phyloP scores from a whole-genome alignment of 495 filamentous ascomycete genomes.

The Hyaloscypha bicolor region DNA sequence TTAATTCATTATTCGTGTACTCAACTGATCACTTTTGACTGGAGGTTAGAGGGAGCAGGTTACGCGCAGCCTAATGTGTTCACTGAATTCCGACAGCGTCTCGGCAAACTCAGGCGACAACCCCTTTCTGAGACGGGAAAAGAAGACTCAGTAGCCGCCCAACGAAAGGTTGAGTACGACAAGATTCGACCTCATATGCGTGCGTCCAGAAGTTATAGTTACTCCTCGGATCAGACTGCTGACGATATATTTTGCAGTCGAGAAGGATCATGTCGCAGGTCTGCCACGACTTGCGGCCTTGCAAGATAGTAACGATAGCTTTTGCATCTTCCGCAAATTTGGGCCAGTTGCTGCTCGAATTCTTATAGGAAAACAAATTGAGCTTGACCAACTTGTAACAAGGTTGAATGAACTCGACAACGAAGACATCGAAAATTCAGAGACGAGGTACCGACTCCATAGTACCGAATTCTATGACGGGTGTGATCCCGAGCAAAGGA shows the following conservation, averaged over 20 bases:
- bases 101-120: not conserved
- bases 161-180: not conserved
- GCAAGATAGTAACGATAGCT: slow-evolving; percentile 34
- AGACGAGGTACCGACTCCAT: not conserved
- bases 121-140: not conserved
- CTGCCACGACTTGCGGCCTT: slow-evolving; percentile 40
- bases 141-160: not conserved
- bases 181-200: slow-evolving; percentile 9
- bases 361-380: slow-evolving; percentile 39
- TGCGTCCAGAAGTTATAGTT: not conserved
- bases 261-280: slow-evolving; percentile 33
- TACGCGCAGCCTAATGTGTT: not conserved
- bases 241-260: slow-evolving; percentile 30
- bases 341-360: slow-evolving; percentile 36
- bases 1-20: not conserved
- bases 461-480: not conserved
- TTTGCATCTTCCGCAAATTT: slow-evolving; percentile 39
- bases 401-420: slow-evolving; percentile 20
- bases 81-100: not conserved
- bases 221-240: not conserved
- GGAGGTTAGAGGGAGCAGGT: not conserved
- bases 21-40: not conserved
- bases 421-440: not conserved
- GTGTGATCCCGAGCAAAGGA: slow-evolving; percentile 5
- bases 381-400: slow-evolving; percentile 34